Evolutionary conservation across 1,139 yeast genomes (phyloP).

Genomic region (Pichia sp.): DNA sequence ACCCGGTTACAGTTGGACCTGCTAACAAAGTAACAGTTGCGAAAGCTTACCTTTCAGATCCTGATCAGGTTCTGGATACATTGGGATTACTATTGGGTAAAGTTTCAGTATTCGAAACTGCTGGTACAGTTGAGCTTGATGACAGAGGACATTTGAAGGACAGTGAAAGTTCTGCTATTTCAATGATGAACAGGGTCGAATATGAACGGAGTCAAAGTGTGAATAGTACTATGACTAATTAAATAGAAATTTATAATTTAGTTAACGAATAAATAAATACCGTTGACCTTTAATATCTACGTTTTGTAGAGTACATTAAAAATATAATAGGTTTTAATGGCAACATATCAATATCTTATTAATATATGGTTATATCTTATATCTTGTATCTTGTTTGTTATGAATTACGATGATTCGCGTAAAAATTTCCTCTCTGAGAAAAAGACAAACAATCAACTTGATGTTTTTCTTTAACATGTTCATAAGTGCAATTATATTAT

Average conservation of each 20-base stretch:
- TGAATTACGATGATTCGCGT: too few relatives aligned
- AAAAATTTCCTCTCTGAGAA: background rate
- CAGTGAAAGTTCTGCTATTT: slow-evolving; percentile 40
- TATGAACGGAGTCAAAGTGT: slow-evolving; percentile 2
- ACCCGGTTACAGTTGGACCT: slow-evolving; percentile 93
- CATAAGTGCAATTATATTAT: background rate
- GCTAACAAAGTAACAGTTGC: slow-evolving; percentile 88
- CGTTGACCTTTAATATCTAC: background rate
- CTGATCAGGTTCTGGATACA: slow-evolving; percentile 79
- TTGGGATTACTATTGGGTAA: slow-evolving; percentile 73
- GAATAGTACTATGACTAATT: background rate
- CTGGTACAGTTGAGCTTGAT: slow-evolving; percentile 68
- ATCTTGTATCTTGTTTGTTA: too few relatives aligned
- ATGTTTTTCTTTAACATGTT: background rate
- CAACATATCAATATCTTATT: too few relatives aligned
- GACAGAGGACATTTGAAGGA: slow-evolving; percentile 62
- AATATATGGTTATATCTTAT: too few relatives aligned
- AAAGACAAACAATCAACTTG: background rate
- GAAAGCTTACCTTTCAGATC: slow-evolving; percentile 80
- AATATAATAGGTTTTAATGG: too few relatives aligned
- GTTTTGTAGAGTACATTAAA: too few relatives aligned
- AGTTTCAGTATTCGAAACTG: slow-evolving; percentile 68
- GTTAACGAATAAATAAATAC: background rate
- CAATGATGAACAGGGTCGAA: slow-evolving; percentile 34
- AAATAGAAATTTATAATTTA: background rate